Evolutionary conservation across 495 filamentous ascomycete genomes (phyloP).

Genomic region (Ascobolus immersus): DNA sequence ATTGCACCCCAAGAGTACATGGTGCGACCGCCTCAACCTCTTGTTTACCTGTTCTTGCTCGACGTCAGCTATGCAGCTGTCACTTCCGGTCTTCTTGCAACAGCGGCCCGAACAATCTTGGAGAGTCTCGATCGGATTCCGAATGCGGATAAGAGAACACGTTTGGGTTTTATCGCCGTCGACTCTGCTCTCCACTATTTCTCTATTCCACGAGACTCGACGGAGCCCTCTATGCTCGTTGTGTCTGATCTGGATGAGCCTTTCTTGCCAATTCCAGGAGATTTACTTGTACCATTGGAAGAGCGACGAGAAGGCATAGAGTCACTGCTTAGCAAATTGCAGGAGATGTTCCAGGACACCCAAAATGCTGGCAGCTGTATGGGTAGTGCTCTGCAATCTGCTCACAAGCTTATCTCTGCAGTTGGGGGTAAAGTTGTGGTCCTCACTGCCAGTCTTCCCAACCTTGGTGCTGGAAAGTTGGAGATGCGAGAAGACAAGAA

Average conservation of each 20-base stretch:
- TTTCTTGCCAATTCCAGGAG: slow-evolving; percentile 78
- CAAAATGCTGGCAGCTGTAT: slow-evolving; percentile 67
- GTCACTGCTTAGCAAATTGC: slow-evolving; percentile 67
- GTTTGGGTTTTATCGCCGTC: slow-evolving; percentile 83
- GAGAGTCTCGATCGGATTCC: slow-evolving; percentile 93
- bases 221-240: slow-evolving; percentile 73
- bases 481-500: slow-evolving; percentile 95
- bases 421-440: slow-evolving; percentile 87
- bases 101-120: slow-evolving; percentile 74
- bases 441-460: slow-evolving; percentile 71
- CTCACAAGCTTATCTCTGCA: slow-evolving; percentile 80
- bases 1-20: slow-evolving; percentile 98
- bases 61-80: slow-evolving; percentile 88
- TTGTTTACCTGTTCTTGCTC: slow-evolving; percentile 94
- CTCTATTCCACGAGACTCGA: slow-evolving; percentile 63
- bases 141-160: slow-evolving; percentile 77
- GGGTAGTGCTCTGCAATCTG: slow-evolving; percentile 75
- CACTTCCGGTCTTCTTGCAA: slow-evolving; percentile 78
- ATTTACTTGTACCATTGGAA: slow-evolving; percentile 71
- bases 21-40: slow-evolving; percentile 86
- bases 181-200: slow-evolving; percentile 94
- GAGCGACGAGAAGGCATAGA: slow-evolving; percentile 82
- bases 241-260: slow-evolving; percentile 92
- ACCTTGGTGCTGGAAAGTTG: slow-evolving; percentile 66
- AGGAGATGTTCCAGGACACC: slow-evolving; percentile 89